A percentile compares a stretch with the other conserved stretches of the same genome.
These are phyloP conservation scores for Orbilia blumenaviensis DNA, from an alignment of 2,329 filamentous ascomycete genomes.

Conservation along the genomic window DNA sequence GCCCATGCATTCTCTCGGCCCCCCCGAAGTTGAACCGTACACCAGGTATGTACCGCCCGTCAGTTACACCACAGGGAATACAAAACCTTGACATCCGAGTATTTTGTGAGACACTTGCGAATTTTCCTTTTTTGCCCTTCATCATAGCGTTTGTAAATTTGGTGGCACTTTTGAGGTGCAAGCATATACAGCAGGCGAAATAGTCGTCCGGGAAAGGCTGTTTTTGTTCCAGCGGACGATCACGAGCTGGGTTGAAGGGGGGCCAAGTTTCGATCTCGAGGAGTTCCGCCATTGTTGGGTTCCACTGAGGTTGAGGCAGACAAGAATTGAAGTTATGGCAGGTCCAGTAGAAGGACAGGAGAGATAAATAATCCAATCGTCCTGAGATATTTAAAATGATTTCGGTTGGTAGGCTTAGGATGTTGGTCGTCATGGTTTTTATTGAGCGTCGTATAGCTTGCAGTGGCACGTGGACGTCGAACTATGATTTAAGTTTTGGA, in stretches of 20 bases:
- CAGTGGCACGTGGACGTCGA: too few relatives aligned
- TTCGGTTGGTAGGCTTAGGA: slow-evolving; percentile 8
- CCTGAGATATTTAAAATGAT: neutral
- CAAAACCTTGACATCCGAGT: neutral
- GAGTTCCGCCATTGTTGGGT: slow-evolving; percentile 19
- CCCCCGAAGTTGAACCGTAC: slow-evolving; percentile 12
- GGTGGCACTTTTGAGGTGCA: slow-evolving; percentile 6
- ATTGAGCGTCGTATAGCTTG: too few relatives aligned
- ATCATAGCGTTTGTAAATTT: slow-evolving; percentile 40
- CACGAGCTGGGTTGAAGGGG: neutral
- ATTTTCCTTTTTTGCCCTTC: slow-evolving; percentile 20
- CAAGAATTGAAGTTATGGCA: neutral
- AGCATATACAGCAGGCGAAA: slow-evolving; percentile 27
- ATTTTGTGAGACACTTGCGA: neutral
- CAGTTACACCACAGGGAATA: slow-evolving; percentile 16
- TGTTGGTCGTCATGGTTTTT: neutral
- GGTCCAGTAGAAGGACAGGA: neutral
- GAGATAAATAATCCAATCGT: neutral
- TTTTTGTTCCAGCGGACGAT: neutral
- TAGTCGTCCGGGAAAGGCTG: neutral
- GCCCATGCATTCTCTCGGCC: neutral
- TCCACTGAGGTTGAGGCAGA: neutral
- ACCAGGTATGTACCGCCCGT: neutral
- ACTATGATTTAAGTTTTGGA: too few relatives aligned
- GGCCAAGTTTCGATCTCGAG: slow-evolving; percentile 37